These are phyloP conservation scores for Myotisia sp. DNA, from an alignment of 2,329 filamentous ascomycete genomes.

Conservation along the genomic window DNA sequence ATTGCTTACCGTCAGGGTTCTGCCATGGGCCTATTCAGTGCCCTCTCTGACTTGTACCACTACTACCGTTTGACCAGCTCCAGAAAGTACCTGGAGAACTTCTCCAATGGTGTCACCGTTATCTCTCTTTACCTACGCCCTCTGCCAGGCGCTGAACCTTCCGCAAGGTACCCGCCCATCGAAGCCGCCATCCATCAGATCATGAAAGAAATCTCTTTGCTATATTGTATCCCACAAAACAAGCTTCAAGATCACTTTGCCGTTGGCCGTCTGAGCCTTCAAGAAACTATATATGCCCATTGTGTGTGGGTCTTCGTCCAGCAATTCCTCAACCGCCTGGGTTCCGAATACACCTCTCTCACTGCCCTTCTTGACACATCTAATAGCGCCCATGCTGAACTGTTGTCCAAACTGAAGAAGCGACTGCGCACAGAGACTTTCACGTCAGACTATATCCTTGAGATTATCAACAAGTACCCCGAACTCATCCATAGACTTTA, in stretches of 20 bases:
- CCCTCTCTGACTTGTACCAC: slow-evolving; percentile 89
- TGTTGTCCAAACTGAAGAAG: slow-evolving; percentile 89
- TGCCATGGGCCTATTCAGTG: slow-evolving; percentile 85
- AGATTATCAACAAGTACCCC: slow-evolving; percentile 89
- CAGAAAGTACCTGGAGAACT: slow-evolving; percentile 95
- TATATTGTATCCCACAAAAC: slow-evolving; percentile 97
- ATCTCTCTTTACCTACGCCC: slow-evolving; percentile 90
- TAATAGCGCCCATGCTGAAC: slow-evolving; percentile 72
- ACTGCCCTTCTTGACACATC: slow-evolving; percentile 63
- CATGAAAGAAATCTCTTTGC: slow-evolving; percentile 90
- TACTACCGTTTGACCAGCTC: slow-evolving; percentile 96
- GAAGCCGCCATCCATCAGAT: slow-evolving; percentile 96
- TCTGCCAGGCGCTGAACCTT: slow-evolving; percentile 43
- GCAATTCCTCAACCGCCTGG: slow-evolving; percentile 92
- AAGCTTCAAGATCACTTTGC: slow-evolving; percentile 86
- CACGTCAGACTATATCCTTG: slow-evolving; percentile 92
- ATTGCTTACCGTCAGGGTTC: slow-evolving; percentile 90
- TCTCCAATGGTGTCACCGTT: slow-evolving; percentile 94
- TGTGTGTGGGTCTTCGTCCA: slow-evolving; percentile 96
- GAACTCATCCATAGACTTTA: slow-evolving; percentile 77
- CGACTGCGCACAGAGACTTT: slow-evolving; percentile 92
- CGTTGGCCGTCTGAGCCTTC: slow-evolving; percentile 70
- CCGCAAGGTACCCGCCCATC: slow-evolving; percentile 56
- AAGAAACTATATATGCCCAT: slow-evolving; percentile 95
- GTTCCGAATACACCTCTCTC: slow-evolving; percentile 78